Evolutionary conservation across 768 basidiomycete genomes (phyloP).

Genomic region (Tricholoma hemisulphureum): DNA sequence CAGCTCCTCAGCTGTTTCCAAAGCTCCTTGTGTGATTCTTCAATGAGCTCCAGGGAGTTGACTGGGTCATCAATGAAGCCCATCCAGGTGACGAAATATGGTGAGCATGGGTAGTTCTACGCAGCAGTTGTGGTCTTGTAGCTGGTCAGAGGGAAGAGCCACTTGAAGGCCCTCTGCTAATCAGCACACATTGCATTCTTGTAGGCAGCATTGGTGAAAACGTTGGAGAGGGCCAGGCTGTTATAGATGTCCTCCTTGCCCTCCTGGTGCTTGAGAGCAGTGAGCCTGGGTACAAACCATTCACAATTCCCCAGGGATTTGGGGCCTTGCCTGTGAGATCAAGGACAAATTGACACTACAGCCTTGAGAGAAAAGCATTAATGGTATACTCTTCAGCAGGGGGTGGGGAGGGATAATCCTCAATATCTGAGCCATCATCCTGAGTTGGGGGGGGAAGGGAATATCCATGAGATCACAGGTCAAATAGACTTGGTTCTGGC

Average conservation of each 20-base stretch:
- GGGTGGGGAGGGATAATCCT: background rate
- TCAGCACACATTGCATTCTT: background rate
- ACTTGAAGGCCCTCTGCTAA: background rate
- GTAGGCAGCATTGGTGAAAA: background rate
- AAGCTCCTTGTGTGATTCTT: background rate
- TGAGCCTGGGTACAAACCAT: slow-evolving; percentile 16
- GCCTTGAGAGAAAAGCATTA: slow-evolving; percentile 8
- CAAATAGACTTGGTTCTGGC: background rate
- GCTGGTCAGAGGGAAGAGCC: background rate
- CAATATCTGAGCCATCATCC: slow-evolving; percentile 17
- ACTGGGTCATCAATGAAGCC: background rate
- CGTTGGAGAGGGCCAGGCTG: slow-evolving; percentile 6
- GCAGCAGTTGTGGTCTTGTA: background rate
- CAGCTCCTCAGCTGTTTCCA: background rate
- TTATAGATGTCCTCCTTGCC: slow-evolving; percentile 13
- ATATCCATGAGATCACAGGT: background rate
- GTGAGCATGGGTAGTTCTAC: background rate
- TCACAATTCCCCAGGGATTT: slow-evolving; percentile 4
- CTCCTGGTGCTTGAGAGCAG: background rate
- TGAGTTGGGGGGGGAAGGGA: slow-evolving; percentile 1
- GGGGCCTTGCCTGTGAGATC: slow-evolving; percentile 21
- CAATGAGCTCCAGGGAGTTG: no score
- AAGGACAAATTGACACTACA: slow-evolving; percentile 24
- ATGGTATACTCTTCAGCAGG: background rate
- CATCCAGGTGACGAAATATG: background rate